phyloP scores from a whole-genome alignment of 2,329 filamentous ascomycete species.

The Fusarium oxysporum region DNA sequence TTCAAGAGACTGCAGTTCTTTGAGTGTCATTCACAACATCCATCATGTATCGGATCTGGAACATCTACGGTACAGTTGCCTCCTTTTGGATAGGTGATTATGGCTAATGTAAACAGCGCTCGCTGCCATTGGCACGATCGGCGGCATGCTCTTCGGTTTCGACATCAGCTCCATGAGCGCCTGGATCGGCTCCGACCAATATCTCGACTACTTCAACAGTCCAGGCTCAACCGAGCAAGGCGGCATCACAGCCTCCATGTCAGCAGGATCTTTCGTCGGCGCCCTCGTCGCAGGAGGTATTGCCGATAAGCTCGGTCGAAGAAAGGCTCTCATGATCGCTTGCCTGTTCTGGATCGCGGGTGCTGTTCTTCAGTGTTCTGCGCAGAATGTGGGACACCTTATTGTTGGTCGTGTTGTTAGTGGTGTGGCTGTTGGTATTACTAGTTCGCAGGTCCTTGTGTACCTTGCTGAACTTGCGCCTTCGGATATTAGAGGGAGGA shows the following conservation, averaged over 20 bases:
- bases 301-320: constrained; percentile 59
- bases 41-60: constrained; percentile 52
- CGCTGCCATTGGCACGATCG: constrained; percentile 55
- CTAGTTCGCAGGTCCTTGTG: constrained; percentile 74
- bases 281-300: constrained; percentile 59
- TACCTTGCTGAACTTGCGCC: constrained; percentile 76
- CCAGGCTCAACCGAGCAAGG: constrained; percentile 59
- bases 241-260: constrained; percentile 62
- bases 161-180: constrained; percentile 70
- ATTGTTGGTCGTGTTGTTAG: constrained; percentile 70
- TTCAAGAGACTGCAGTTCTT: constrained; percentile 5
- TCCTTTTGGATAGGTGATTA: accelerated
- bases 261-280: constrained; percentile 61
- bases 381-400: constrained; percentile 67
- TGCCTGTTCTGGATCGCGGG: constrained; percentile 66
- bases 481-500: constrained; percentile 66
- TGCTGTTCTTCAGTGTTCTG: constrained; percentile 68
- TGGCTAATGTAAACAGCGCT: constrained; percentile 45
- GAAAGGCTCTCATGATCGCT: constrained; percentile 58
- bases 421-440: constrained; percentile 74
- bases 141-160: constrained; percentile 63
- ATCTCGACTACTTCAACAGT: constrained; percentile 64
- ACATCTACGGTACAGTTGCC: constrained; percentile 50
- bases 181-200: constrained; percentile 64
- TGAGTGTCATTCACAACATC: not conserved